A percentile compares a stretch with the other conserved stretches of the same genome.
Evolutionary conservation across 2,329 filamentous ascomycete genomes (phyloP).

Genomic region (Drechmeria coniospora): DNA sequence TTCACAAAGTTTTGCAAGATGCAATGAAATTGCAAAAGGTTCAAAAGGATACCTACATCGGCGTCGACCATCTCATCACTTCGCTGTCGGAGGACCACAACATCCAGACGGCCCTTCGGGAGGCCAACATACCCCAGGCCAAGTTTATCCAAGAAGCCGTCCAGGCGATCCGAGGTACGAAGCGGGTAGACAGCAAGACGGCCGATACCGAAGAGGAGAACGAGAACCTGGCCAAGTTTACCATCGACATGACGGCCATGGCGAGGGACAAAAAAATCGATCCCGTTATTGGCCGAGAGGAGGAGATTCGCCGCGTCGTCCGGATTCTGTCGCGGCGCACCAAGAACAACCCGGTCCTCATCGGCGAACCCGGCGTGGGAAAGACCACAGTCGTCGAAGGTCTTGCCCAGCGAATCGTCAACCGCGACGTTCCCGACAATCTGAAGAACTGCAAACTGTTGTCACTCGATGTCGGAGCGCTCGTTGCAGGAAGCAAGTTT

Average conservation of each 20-base stretch:
- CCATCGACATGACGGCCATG: conserved; percentile 94
- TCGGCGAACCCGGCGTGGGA: conserved; percentile 94
- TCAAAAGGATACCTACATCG: conserved; percentile 93
- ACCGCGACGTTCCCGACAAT: conserved; percentile 90
- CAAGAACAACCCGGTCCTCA: conserved; percentile 97
- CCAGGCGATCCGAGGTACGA: conserved; percentile 79
- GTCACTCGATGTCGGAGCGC: conserved; percentile 84
- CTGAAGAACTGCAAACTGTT: conserved; percentile 85
- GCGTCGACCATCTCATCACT: conserved; percentile 85
- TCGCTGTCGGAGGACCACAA: conserved; percentile 64
- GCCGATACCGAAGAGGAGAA: conserved; percentile 86
- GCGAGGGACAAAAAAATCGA: conserved; percentile 96
- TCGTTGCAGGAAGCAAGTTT: conserved; percentile 97
- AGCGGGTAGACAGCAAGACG: conserved; percentile 87
- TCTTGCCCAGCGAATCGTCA: conserved; percentile 87
- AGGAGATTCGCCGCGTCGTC: conserved; percentile 84
- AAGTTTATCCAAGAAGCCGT: conserved; percentile 88
- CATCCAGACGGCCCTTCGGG: conserved; percentile 60
- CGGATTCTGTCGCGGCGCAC: conserved; percentile 84
- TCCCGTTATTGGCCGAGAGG: conserved; percentile 90
- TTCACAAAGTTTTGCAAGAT: conserved; percentile 67
- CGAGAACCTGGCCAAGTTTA: conserved; percentile 95
- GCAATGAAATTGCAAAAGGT: conserved; percentile 86
- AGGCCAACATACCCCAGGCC: conserved; percentile 79
- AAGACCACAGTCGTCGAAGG: conserved; percentile 98